phyloP scores from a whole-genome alignment of 345 rosid species.

The Luvunga scandens region DNA sequence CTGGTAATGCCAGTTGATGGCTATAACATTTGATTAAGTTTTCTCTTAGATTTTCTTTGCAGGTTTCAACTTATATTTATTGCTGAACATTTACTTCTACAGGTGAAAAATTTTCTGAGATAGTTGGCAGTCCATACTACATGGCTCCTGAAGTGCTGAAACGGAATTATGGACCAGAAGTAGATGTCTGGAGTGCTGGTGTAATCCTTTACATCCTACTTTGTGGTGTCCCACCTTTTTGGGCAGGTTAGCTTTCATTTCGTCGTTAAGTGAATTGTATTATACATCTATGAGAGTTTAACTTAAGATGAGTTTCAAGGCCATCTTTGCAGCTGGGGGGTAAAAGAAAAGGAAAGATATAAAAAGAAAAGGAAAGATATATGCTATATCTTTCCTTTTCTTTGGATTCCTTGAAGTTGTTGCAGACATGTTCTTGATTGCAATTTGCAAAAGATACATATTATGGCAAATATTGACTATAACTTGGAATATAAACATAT shows the following conservation, averaged over 20 bases:
- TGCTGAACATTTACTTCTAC: constrained; percentile 24
- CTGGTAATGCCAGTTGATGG: constrained; percentile 50
- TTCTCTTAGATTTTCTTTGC: neutral
- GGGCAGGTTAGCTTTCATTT: constrained; percentile 74
- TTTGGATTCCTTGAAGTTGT: neutral
- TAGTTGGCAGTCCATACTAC: constrained; percentile 97
- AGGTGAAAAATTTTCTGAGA: constrained; percentile 87
- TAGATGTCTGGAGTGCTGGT: constrained; percentile 98
- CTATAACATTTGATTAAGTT: neutral
- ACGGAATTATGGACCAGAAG: constrained; percentile 84
- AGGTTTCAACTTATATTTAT: neutral
- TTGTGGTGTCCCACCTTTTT: constrained; percentile 95
- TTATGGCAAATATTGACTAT: neutral
- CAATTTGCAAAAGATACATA: neutral
- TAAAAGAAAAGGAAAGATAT: too few species aligned
- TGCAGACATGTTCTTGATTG: neutral
- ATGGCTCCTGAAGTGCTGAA: constrained; percentile 98
- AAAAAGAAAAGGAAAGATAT: neutral
- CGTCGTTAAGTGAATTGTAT: neutral
- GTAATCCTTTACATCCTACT: constrained; percentile 88
- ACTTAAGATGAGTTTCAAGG: neutral
- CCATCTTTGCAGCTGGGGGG: neutral
- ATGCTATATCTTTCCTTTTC: neutral
- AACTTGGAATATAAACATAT: neutral
- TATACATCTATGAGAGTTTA: neutral